Base-by-base conservation (phyloP, 2,329 filamentous ascomycete species). In the Claviceps sp. region DNA sequence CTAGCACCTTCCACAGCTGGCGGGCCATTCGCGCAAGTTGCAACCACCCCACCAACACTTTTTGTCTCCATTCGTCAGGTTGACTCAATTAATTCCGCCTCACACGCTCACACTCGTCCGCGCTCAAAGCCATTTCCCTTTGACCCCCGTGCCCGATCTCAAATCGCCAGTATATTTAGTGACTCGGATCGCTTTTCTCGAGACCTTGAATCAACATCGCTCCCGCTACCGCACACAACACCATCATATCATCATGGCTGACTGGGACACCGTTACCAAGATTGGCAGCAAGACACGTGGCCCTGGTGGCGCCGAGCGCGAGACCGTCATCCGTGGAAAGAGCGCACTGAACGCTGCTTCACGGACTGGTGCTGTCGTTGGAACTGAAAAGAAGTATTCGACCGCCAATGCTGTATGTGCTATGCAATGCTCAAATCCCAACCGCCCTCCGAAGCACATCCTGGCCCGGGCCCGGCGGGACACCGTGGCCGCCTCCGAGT, bases 201-300 rank as follows among this genome's bases (percentile, higher is more conserved):
- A 20, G 24, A 40, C 5, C 13, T 18, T 8, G 9, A 37, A 24
- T 16, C 5, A 34, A 16, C 47, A 40, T 20, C 14, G 37, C 43
- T n/a, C 45, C 57, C 55, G 52, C 55, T 57, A 45, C 52, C 52
- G 50, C 48, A 14, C 14, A 30, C 37, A 60, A 58, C 55, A 52
- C 65, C 61, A 70, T 61, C 60, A 18, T 6, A 78, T 81, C 82
- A 82, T 64, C 50, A 81, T 85, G 79, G 69, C 72, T 61, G 69
- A 95, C 64, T 97, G 91, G 90, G 86, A 95, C 63, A 70, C 73
- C 60, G 82, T 86, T 61, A 95, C 89, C 72, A 95, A 93, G 79
- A 97, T 98, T 66, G 93, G 93, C 65, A 88, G 82, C 80, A 91
- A 86, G 72, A 79, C 79, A 65, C 82, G 82, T 63, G 79, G 81